Evolutionary conservation across 495 filamentous ascomycete genomes (phyloP).

Genomic region (Lophiotrema nucula): DNA sequence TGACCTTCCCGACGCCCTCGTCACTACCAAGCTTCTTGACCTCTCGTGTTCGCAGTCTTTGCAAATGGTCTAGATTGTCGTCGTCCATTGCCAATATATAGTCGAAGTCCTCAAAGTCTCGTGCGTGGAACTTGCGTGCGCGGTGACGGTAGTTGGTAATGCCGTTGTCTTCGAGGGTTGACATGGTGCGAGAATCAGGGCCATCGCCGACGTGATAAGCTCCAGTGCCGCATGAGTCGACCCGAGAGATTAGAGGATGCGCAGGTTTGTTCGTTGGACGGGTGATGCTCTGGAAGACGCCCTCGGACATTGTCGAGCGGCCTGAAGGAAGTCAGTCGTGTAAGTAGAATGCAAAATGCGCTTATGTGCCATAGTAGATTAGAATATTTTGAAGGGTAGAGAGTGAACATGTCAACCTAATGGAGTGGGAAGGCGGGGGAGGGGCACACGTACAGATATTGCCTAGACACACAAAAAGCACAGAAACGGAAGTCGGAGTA

Average conservation of each 20-base stretch:
- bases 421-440: background rate
- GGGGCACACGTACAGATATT: conserved; percentile 73
- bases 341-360: too few species aligned
- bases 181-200: conserved; percentile 83
- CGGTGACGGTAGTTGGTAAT: conserved; percentile 74
- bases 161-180: conserved; percentile 69
- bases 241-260: conserved; percentile 61
- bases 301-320: conserved; percentile 92
- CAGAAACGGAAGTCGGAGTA: conserved; percentile 54
- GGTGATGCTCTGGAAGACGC: conserved; percentile 76
- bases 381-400: too few species aligned
- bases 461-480: conserved; percentile 94
- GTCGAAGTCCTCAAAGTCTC: conserved; percentile 81
- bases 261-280: conserved; percentile 46
- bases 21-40: conserved; percentile 44
- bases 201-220: conserved; percentile 73
- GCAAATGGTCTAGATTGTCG: conserved; percentile 71
- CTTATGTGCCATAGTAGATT: too few species aligned
- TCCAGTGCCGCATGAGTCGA: conserved; percentile 88
- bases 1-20: conserved; percentile 55
- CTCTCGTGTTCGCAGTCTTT: conserved; percentile 56
- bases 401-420: too few species aligned
- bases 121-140: conserved; percentile 68
- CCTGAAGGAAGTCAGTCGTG: conserved; percentile 38
- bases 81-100: conserved; percentile 95